Percentiles rank a stretch among this genome's conserved stretches.
Evolutionary conservation across 176 grass and related monocot species (phyloP).

Genomic region (Paspalum vaginatum): DNA sequence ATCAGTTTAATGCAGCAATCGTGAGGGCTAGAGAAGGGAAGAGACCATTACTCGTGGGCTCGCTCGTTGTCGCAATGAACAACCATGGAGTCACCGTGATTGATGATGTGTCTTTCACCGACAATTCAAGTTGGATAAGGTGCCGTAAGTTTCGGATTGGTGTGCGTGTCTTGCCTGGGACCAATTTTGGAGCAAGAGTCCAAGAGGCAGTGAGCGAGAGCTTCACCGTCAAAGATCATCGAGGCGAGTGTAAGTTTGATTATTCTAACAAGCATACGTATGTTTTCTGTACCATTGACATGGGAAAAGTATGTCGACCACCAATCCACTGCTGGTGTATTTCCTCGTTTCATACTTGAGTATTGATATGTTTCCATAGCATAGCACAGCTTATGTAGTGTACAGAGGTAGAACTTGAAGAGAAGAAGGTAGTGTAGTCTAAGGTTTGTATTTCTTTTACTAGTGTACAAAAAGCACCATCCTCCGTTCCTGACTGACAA

Average conservation of each 20-base stretch:
- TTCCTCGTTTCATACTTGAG: background rate
- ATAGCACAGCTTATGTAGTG: background rate
- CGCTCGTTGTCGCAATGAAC: slow-evolving; percentile 33
- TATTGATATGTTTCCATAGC: background rate
- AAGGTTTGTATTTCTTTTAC: background rate
- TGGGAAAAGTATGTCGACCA: background rate
- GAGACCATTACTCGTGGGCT: slow-evolving; percentile 60
- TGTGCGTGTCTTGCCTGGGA: slow-evolving; percentile 24
- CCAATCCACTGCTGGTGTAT: background rate
- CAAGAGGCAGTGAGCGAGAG: slow-evolving; percentile 62
- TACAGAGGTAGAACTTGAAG: background rate
- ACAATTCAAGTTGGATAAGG: slow-evolving; percentile 83
- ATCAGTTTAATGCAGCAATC: slow-evolving; percentile 49
- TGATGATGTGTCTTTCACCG: slow-evolving; percentile 60
- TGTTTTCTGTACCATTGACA: too few species aligned
- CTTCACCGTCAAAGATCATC: slow-evolving; percentile 81
- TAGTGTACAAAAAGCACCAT: slow-evolving; percentile 61
- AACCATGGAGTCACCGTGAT: slow-evolving; percentile 40
- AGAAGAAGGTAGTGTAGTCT: background rate
- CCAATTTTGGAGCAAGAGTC: slow-evolving; percentile 33
- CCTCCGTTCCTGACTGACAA: slow-evolving; percentile 57
- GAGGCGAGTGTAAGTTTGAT: slow-evolving; percentile 62
- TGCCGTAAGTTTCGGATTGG: slow-evolving; percentile 62
- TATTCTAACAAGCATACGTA: background rate
- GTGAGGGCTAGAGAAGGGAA: slow-evolving; percentile 53